Evolutionary conservation across 352 stramenopile genomes (phyloP), one percentile per base, ranked within the genome.

Genomic region (Phytophthora pluvialis): DNA sequence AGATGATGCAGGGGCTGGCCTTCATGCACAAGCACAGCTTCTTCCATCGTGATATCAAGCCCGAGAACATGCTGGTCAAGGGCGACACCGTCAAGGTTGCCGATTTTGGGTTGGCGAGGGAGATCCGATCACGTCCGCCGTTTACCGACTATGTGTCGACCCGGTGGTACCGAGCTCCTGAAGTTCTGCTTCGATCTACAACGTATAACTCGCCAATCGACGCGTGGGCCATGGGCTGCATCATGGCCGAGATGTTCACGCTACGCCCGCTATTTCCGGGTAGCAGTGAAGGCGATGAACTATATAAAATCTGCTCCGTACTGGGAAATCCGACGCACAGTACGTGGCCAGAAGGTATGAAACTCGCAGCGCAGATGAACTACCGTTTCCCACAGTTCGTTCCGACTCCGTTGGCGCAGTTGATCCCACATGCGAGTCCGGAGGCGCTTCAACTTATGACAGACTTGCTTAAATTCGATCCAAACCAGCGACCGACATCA

Each of bases 61-160:
- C 97, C 0, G 96, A 99, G 67, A 99, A 99, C 74, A 97, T 99
- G 78, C 83, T 99, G 28, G 82, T 98, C 26, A 96, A 98, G 60
- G 97, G 96, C 9, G 88, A 98, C 50, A 95, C 79, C 12, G 89
- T 98, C 58, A 99, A 99, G 69, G 82, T 99, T 5, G 98, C 97
- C 15, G 98, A 99, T 73, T 99, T 99, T 89, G 98, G 97, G 1
- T 73, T 99, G n/a, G 97, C 97, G 15, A 81, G 96, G 31, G 87
- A 98, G 72, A 98, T 98, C 55, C 78, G 83, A 15, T 97, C 89
- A 10, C 76, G 89, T 7, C 93, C 89, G 7, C 91, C 91, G 0
- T 99, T 98, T 69, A 99, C 98, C 10, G 95, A 98, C 57, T 99
- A 99, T 75, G 97, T 99, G 15, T 98, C 90, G 1, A 99, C 98